These are phyloP conservation scores for Diaporthe ilicicola DNA, from an alignment of 2,329 filamentous ascomycete species.

Conservation along the genomic window DNA sequence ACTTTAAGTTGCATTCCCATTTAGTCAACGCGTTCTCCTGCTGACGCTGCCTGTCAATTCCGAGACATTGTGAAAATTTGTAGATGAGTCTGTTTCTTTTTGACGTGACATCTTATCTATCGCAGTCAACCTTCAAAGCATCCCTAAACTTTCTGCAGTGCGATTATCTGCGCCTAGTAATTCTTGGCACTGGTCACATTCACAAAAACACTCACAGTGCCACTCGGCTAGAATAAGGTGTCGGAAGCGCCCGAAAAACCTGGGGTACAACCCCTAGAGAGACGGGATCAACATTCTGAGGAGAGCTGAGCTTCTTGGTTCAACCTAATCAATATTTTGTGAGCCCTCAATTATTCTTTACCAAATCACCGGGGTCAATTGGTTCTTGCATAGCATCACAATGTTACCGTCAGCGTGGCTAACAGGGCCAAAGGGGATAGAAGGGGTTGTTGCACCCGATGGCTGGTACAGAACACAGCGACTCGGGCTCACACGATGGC, in stretches of 20 bases:
- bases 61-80: not conserved
- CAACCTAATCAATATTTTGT: not conserved
- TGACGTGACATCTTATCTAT: not conserved
- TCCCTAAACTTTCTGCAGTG: not conserved
- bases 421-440: not conserved
- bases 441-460: conserved; percentile 9
- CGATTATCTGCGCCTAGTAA: not conserved
- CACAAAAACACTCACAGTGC: not conserved
- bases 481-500: conserved; percentile 5
- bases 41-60: not conserved
- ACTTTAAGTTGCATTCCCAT: not conserved
- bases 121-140: not conserved
- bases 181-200: not conserved
- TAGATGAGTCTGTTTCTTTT: not conserved
- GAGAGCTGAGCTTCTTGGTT: not conserved
- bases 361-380: not conserved
- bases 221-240: conserved; percentile 1
- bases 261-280: not conserved
- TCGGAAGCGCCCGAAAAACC: conserved; percentile 2
- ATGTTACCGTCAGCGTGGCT: not conserved
- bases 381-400: not conserved
- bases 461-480: conserved; percentile 17
- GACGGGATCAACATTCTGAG: not conserved
- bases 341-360: not conserved
- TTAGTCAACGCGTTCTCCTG: not conserved